phyloP scores from a whole-genome alignment of 108 stramenopile species.

The Pseudonitzschia multiseries region DNA sequence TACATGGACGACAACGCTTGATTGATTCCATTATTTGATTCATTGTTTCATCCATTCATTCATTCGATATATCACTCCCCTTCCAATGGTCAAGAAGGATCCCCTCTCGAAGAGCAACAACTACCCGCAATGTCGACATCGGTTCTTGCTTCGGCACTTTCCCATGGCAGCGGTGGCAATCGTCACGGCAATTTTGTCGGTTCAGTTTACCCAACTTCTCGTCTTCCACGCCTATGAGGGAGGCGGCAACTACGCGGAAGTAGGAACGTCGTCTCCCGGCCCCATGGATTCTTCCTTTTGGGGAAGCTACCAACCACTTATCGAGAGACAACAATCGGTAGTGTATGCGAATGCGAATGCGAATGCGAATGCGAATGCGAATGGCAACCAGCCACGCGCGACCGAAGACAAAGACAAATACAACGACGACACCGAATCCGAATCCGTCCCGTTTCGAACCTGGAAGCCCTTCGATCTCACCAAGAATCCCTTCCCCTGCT shows the following conservation, averaged over 20 bases:
- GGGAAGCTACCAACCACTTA: too few species aligned
- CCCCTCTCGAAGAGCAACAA: too few species aligned
- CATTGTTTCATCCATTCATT: too few species aligned
- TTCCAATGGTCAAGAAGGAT: too few species aligned
- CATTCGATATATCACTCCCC: too few species aligned
- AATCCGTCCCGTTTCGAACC: neutral
- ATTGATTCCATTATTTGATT: too few species aligned
- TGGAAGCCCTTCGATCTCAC: neutral
- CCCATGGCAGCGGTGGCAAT: neutral
- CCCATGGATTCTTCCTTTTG: neutral
- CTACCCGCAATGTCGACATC: too few species aligned
- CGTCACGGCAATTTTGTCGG: neutral
- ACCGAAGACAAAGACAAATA: neutral
- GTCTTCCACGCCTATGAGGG: neutral
- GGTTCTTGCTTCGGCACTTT: neutral
- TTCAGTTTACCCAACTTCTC: neutral
- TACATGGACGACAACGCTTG: too few species aligned
- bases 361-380: too few species aligned
- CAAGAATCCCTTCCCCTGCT: conserved; percentile 13
- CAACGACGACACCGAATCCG: neutral
- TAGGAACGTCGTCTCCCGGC: neutral
- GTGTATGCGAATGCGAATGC: too few species aligned
- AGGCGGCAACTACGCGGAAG: too few species aligned
- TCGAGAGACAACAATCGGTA: too few species aligned
- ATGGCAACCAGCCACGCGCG: neutral